Evolutionary conservation across 768 basidiomycete genomes (phyloP).

Genomic region (Xerocomus spinulosus): DNA sequence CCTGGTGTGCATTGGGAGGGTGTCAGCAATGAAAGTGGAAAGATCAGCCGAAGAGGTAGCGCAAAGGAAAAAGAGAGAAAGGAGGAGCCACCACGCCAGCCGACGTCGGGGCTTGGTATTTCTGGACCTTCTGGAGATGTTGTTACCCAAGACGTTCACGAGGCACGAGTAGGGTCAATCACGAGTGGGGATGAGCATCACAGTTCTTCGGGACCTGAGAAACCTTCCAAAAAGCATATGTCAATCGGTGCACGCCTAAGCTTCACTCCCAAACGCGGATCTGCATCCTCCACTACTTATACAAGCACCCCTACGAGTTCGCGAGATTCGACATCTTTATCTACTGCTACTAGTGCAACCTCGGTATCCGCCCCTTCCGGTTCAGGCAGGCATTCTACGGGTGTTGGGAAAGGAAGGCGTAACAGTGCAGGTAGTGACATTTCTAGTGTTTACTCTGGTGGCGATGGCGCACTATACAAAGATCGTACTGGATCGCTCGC

Average conservation of each 20-base stretch:
- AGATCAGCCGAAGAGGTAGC: slow-evolving; percentile 35
- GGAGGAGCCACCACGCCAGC: slow-evolving; percentile 22
- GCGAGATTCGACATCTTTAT: slow-evolving; percentile 81
- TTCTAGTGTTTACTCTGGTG: slow-evolving; percentile 64
- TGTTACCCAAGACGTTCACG: slow-evolving; percentile 36
- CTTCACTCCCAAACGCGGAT: slow-evolving; percentile 83
- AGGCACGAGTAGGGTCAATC: slow-evolving; percentile 40
- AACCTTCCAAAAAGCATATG: slow-evolving; percentile 62
- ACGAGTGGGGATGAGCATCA: slow-evolving; percentile 57
- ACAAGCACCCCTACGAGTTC: slow-evolving; percentile 79
- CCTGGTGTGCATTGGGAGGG: slow-evolving; percentile 72
- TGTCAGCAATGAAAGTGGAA: slow-evolving; percentile 38
- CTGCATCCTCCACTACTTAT: slow-evolving; percentile 84
- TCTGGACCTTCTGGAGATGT: slow-evolving; percentile 32
- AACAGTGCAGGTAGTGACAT: slow-evolving; percentile 87
- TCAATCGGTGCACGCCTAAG: slow-evolving; percentile 59
- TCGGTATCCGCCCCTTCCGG: slow-evolving; percentile 58
- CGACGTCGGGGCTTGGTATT: slow-evolving; percentile 33
- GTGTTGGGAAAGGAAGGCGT: slow-evolving; percentile 55
- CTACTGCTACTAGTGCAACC: slow-evolving; percentile 70
- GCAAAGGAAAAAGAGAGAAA: slow-evolving; percentile 46
- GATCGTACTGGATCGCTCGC: slow-evolving; percentile 65
- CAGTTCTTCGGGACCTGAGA: slow-evolving; percentile 47
- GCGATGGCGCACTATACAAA: slow-evolving; percentile 55
- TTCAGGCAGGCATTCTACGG: slow-evolving; percentile 68